phyloP scores from a whole-genome alignment of 202 grass and related monocot genomes.

The Brachypodium distachyon region DNA sequence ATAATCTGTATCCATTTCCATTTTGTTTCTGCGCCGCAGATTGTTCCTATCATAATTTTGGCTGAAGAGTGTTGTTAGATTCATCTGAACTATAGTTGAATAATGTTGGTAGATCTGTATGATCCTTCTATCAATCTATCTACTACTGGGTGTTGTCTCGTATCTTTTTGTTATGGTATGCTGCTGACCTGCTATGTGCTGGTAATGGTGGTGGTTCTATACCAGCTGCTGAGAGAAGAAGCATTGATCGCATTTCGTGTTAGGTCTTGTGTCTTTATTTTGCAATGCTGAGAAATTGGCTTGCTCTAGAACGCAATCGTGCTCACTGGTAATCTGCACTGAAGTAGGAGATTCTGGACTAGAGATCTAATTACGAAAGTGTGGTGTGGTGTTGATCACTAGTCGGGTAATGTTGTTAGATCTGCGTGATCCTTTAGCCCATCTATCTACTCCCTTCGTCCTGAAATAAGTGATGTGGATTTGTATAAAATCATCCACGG shows the following conservation, averaged over 20 bases:
- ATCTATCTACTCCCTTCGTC: too few relatives aligned
- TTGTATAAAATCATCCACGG: too few relatives aligned
- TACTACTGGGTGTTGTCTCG: background rate
- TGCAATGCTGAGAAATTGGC: background rate
- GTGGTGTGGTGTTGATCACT: too few relatives aligned
- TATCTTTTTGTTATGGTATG: background rate
- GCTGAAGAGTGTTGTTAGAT: slow-evolving; percentile 42
- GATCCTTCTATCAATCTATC: background rate
- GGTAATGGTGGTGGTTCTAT: background rate
- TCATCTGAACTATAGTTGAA: slow-evolving; percentile 40
- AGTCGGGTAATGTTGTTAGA: too few relatives aligned
- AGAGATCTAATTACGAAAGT: background rate
- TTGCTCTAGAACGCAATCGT: background rate
- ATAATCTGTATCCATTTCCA: background rate
- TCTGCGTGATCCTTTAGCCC: too few relatives aligned
- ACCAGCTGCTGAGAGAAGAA: background rate
- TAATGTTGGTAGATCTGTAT: slow-evolving; percentile 30
- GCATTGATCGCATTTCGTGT: background rate
- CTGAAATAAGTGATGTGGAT: too few relatives aligned
- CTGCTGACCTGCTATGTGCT: background rate
- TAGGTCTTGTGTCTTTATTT: background rate
- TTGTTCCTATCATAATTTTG: slow-evolving; percentile 43
- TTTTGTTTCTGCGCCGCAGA: background rate
- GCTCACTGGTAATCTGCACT: background rate
- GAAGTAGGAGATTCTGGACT: background rate